Base-by-base conservation (phyloP, 2,329 filamentous ascomycete species). In the Teratosphaeria nubilosa region DNA sequence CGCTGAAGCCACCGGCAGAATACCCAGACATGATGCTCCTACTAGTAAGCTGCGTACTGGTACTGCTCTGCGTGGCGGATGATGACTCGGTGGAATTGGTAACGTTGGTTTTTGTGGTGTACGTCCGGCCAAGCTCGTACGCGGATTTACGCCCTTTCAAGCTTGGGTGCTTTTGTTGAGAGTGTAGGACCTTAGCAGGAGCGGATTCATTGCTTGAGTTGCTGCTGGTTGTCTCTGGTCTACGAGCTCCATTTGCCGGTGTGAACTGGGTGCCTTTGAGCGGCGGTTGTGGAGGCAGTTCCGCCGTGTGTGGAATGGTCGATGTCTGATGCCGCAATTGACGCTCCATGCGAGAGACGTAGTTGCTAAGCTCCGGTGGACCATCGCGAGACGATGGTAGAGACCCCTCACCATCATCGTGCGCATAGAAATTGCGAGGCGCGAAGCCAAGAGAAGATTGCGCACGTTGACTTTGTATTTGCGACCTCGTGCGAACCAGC, bases 21-120 rank as follows among this genome's bases (percentile, higher is more conserved):
- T 84, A 81, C 2, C 92, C 94, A 71, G 92, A 97, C 92, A 96
- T 96, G 51, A 99, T 73, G 67, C 90, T 97, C 66, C 87, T 84
- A 65, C 86, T 85, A 16, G 90, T 96, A 70, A 84, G 85, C 65
- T 88, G 84, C 0, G 88, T 91, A 63, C 86, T 89, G 48, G 81
- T 83, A 63, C 83, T 84, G 65, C 86, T 91, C 63, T 86, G 84
- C 55, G 85, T 71, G 5, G 69, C 69, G 7, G 69, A 70, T 6
- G 71, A 73, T 6, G 65, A 66, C 53, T 70, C 83, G 1, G 90
- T 94, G 4, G 87, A 87, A 64, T 84, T 90, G 1, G 91, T 95
- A 3, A 85, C 84, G 68, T 80, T 94, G 1, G 90, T 96, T 72
- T 95, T 96, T 32, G 86, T 95, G 2, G 92, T 96, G 64, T 88